Evolutionary conservation across 2,329 filamentous ascomycete species (phyloP).

Genomic region (Aspergillus luchuensis): DNA sequence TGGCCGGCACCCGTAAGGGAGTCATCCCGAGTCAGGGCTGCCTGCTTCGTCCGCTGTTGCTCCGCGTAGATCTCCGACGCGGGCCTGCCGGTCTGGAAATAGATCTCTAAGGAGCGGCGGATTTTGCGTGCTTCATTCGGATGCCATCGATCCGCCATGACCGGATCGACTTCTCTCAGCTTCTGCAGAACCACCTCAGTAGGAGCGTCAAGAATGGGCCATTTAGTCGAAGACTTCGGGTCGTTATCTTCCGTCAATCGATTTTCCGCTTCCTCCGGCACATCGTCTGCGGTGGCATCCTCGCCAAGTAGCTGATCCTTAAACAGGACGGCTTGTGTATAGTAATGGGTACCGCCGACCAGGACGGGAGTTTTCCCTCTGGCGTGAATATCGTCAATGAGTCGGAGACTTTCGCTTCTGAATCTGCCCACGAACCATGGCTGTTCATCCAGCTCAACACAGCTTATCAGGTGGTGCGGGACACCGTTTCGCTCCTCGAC

Average conservation of each 20-base stretch:
- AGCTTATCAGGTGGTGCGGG: conserved; percentile 84
- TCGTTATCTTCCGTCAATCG: conserved; percentile 20
- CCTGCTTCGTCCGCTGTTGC: conserved; percentile 55
- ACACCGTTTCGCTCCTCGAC: conserved; percentile 73
- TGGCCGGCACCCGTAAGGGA: conserved; percentile 23
- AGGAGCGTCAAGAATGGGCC: conserved; percentile 71
- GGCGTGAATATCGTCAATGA: conserved; percentile 75
- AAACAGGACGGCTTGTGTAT: conserved; percentile 86
- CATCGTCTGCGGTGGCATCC: conserved; percentile 22
- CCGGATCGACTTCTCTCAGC: conserved; percentile 78
- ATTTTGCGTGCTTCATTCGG: conserved; percentile 92
- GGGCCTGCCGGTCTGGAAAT: conserved; percentile 73
- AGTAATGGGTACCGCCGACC: conserved; percentile 95
- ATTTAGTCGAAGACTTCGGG: conserved; percentile 45
- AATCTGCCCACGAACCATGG: conserved; percentile 84
- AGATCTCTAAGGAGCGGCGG: conserved; percentile 85
- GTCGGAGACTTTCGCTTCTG: conserved; percentile 65
- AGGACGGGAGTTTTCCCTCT: conserved; percentile 83
- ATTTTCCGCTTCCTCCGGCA: conserved; percentile 15
- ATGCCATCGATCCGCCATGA: conserved; percentile 91
- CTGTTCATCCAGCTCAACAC: conserved; percentile 71
- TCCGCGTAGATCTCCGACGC: conserved; percentile 87
- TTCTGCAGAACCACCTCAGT: conserved; percentile 72
- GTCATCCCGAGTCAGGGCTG: conserved; percentile 26
- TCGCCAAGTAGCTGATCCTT: conserved; percentile 64